Percentiles rank a stretch among this genome's conserved stretches.
These are phyloP conservation scores for Ophiostoma quercus DNA, from an alignment of 2,329 filamentous ascomycete genomes.

Conservation along the genomic window DNA sequence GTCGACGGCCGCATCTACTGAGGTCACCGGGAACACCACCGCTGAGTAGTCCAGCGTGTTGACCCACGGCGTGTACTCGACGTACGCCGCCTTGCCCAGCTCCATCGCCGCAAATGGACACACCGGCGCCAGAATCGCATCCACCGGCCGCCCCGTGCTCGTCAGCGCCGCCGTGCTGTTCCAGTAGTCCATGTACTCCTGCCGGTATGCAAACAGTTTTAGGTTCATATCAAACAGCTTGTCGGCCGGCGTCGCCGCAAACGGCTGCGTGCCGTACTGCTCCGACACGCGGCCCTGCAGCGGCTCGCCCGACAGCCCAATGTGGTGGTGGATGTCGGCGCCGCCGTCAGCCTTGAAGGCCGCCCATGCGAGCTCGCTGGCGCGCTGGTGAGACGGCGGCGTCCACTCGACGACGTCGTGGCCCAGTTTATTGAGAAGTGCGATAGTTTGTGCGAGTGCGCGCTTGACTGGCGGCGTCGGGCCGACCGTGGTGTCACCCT, in stretches of 20 bases:
- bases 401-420: slow-evolving; percentile 50
- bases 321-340: slow-evolving; percentile 40
- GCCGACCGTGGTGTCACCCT: slow-evolving; percentile 45
- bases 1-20: slow-evolving; percentile 16
- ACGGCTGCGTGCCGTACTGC: background rate
- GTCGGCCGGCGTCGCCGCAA: slow-evolving; percentile 29
- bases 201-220: slow-evolving; percentile 36
- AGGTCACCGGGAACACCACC: slow-evolving; percentile 52
- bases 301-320: slow-evolving; percentile 52
- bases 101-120: slow-evolving; percentile 13
- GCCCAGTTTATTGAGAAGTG: slow-evolving; percentile 37
- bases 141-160: slow-evolving; percentile 18
- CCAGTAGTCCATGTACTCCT: slow-evolving; percentile 60
- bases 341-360: slow-evolving; percentile 35
- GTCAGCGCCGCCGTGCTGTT: slow-evolving; percentile 44
- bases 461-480: slow-evolving; percentile 55
- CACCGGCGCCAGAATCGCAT: slow-evolving; percentile 19
- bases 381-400: slow-evolving; percentile 45
- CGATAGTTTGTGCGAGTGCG: slow-evolving; percentile 37
- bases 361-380: slow-evolving; percentile 37
- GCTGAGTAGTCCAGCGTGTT: slow-evolving; percentile 64
- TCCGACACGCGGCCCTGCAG: slow-evolving; percentile 32
- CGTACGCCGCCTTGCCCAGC: slow-evolving; percentile 11
- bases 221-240: slow-evolving; percentile 46
- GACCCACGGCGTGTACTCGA: slow-evolving; percentile 57